Base-by-base conservation (phyloP, 371 early-diverging fungal species). In the Basidiobolus heterosporus region DNA sequence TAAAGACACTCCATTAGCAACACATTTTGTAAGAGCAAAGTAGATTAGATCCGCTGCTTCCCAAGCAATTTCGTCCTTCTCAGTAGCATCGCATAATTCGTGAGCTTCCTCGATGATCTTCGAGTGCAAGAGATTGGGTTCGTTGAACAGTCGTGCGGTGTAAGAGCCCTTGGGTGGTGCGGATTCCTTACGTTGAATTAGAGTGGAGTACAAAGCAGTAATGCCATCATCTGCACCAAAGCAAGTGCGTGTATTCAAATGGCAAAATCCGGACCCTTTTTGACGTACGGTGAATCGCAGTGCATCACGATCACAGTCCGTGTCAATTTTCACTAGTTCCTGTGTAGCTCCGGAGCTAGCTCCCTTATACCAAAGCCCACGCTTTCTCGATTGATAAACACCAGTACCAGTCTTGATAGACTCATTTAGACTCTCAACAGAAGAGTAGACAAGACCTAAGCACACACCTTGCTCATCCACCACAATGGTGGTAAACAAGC, bases 21-120 rank as follows among this genome's bases (percentile, higher is more conserved):
- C 75, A 63, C 91, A 90, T 56, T 88, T 91, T 45, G 75, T 79
- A 42, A 97, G 63, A 3, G 88, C 80, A 72, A 97, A 97, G 69
- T 94, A 97, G 45, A 97, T 73, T 47, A 95, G 62, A 58, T 97
- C 98, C 18, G 98, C 96, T 19, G 93, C 84, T 60, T 97, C 96
- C 77, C 85, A 88, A 3, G 93, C 90, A 52, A 93, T 76, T 2
- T 94, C 87, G 0, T 79, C 76, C 20, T 63, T 64, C 1, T 60
- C 62, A 8, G 55, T 66, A 21, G 98, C 94, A 20, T 85, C 78
- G 48, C 88, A 85, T 19, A 97, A 59, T 62, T 93, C 96, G 8
- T 81, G 74, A 2, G 98, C 98, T 62, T 95, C 96, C 58, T 97
- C 98, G 70, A 86, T 74, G 47, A 97, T 84, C 72, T 97, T 97